phyloP scores from a whole-genome alignment of 2,329 filamentous ascomycete genomes.

The Keithomyces neogunnii region DNA sequence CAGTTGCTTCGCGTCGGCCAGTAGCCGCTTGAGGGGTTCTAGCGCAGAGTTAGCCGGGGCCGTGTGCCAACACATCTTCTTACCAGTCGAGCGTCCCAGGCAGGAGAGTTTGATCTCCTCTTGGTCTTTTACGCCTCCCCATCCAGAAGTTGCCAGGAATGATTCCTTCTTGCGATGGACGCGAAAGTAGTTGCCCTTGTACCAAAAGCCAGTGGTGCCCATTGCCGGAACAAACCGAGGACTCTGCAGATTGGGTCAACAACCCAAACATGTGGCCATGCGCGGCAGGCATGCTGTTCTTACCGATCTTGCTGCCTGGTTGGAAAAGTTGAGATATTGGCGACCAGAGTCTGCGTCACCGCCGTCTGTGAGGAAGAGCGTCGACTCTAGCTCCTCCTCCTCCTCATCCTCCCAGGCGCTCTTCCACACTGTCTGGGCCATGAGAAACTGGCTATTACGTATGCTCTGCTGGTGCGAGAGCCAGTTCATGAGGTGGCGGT shows the following conservation, averaged over 20 bases:
- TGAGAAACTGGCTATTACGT: constrained; percentile 41
- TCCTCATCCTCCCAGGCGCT: constrained; percentile 50
- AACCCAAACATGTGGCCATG: background rate
- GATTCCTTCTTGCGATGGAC: constrained; percentile 38
- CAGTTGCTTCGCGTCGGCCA: constrained; percentile 42
- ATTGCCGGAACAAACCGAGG: constrained; percentile 47
- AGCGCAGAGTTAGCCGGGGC: background rate
- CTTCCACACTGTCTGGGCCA: constrained; percentile 45
- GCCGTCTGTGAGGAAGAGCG: constrained; percentile 27
- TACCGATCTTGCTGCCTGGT: constrained; percentile 30
- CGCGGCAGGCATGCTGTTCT: background rate
- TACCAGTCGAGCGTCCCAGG: constrained; percentile 36
- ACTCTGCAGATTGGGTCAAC: constrained; percentile 19
- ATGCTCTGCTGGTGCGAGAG: constrained; percentile 44
- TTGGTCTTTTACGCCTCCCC: constrained; percentile 37
- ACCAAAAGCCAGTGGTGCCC: constrained; percentile 47
- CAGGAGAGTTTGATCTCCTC: constrained; percentile 47
- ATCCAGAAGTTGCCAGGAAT: constrained; percentile 21
- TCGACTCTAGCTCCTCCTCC: constrained; percentile 34
- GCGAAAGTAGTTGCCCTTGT: constrained; percentile 40
- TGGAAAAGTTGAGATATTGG: constrained; percentile 50
- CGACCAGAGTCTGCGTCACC: constrained; percentile 27
- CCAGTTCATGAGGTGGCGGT: constrained; percentile 50
- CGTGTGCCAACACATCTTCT: constrained; percentile 2
- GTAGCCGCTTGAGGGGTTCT: constrained; percentile 47